Evolutionary conservation across 441 rosid genomes (phyloP), one percentile per base, ranked within the genome.

Genomic region (Eutrema salsugineum): DNA sequence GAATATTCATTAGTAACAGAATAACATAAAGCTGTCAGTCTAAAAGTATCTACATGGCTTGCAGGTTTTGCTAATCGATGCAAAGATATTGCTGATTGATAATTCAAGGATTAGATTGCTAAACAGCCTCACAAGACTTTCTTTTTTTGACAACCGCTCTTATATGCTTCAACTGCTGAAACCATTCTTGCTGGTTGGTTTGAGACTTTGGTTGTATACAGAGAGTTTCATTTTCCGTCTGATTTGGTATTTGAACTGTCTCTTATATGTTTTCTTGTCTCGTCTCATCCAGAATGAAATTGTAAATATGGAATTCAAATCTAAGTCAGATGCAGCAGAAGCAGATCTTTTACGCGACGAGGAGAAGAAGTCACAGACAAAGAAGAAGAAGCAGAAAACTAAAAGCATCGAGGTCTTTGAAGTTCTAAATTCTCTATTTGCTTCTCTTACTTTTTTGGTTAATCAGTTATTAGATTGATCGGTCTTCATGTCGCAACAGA

Each of bases 131-230:
- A 39, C 36, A 15, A 20, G 5, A 49, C 68, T 71, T 32, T 61
- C 68, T 40, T 28, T 24, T 61, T 71, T 40, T 51, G 75, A 71
- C 62, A 22, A 51, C 75, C 75, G 68, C 36, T 19, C 44, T 51
- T 39, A 61, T 19, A 39, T 71, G 42, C 61, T 71, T 71, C 46
- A 8, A 12, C 8, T 61, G n/a, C 43, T 71, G 62, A 71, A 71
- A 49, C 47, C 61, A 39, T 71, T 61, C 44, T 50, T 71, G 61
- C 62, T 49, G 60, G 75, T 71, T 28, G 51, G 49, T 36, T 44
- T 27, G 3, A 14, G 58, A 47, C 56, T 56, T 14, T 20, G 17
- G 8, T 56, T 32, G 12, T 20, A 35, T 8, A 30, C 40, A 40
- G 17, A 44, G 32, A 59, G 36, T 35, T 59, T 38, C 39, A 38